Conservation (phyloP, 2,329 filamentous ascomycete genomes). For the Monilinia laxa region DNA sequence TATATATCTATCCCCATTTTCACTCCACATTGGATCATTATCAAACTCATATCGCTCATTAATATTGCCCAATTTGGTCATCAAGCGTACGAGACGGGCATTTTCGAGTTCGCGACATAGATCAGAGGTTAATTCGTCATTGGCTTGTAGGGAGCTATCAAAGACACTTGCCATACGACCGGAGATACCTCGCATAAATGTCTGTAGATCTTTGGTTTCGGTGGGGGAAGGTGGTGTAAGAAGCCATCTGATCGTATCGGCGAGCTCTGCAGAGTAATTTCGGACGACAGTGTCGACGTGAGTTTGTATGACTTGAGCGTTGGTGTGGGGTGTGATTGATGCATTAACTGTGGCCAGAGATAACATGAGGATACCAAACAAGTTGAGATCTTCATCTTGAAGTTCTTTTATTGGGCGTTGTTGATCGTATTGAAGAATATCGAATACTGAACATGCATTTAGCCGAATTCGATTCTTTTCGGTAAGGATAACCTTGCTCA, state of each 20-base stretch:
- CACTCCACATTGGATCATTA: conserved; percentile 77
- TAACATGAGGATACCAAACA: conserved; percentile 83
- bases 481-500: conserved; percentile 86
- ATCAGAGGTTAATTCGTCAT: conserved; percentile 71
- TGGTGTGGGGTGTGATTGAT: conserved; percentile 36
- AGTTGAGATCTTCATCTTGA: conserved; percentile 83
- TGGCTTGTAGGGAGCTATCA: conserved; percentile 74
- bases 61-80: conserved; percentile 82
- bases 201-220: conserved; percentile 77
- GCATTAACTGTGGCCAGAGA: conserved; percentile 71
- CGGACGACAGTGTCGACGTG: conserved; percentile 75
- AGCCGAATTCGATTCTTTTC: conserved; percentile 87
- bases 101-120: conserved; percentile 86
- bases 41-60: conserved; percentile 88
- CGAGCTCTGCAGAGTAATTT: conserved; percentile 74
- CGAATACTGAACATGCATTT: conserved; percentile 83
- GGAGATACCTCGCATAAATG: conserved; percentile 76
- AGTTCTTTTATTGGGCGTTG: conserved; percentile 68
- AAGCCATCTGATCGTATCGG: conserved; percentile 79
- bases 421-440: conserved; percentile 81
- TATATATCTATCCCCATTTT: conserved; percentile 88
- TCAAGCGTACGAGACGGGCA: conserved; percentile 73
- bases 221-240: conserved; percentile 56
- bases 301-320: conserved; percentile 55
- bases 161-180: conserved; percentile 72